A percentile compares a stretch with the other conserved stretches of the same genome.
Evolutionary conservation across 2,329 filamentous ascomycete species (phyloP).

Genomic region (Huntiella omanensis): DNA sequence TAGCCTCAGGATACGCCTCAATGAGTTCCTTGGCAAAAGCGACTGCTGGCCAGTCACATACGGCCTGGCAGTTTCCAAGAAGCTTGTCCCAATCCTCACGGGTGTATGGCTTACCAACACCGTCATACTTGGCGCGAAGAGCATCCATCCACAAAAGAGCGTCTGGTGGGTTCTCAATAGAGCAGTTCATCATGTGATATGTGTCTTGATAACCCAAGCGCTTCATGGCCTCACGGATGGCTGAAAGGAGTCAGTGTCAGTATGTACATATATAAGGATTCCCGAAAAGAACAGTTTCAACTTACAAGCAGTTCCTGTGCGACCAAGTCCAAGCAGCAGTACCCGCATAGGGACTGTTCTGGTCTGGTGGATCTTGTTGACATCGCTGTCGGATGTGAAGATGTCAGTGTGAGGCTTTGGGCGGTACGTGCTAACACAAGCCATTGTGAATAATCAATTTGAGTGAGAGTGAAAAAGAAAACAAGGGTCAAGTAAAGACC

Average conservation of each 20-base stretch:
- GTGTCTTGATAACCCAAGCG: conserved; percentile 48
- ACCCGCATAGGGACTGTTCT: conserved; percentile 42
- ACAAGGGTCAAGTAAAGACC: not conserved
- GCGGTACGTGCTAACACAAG: not conserved
- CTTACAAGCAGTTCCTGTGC: conserved; percentile 53
- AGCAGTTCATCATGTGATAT: conserved; percentile 40
- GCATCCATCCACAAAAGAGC: conserved; percentile 8
- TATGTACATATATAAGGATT: not conserved
- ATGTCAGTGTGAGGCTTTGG: conserved; percentile 32
- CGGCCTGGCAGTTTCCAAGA: conserved; percentile 40
- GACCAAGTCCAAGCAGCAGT: conserved; percentile 47
- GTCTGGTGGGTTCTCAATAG: conserved; percentile 13
- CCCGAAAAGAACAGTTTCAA: conserved; percentile 10
- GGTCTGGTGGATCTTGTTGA: conserved; percentile 45
- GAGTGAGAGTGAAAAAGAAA: not conserved
- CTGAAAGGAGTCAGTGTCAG: conserved; percentile 17
- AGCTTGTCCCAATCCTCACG: conserved; percentile 52
- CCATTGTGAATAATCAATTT: not conserved
- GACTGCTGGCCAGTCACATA: conserved; percentile 50
- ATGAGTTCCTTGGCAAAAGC: conserved; percentile 53
- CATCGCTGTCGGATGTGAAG: conserved; percentile 47
- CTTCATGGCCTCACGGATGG: conserved; percentile 45
- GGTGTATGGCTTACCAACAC: conserved; percentile 38
- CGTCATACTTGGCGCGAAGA: conserved; percentile 27
- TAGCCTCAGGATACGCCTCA: conserved; percentile 52